A percentile compares a stretch with the other conserved stretches of the same genome.
phyloP scores from a whole-genome alignment of 805 yeast species.

The Ogataea nonfermentans region DNA sequence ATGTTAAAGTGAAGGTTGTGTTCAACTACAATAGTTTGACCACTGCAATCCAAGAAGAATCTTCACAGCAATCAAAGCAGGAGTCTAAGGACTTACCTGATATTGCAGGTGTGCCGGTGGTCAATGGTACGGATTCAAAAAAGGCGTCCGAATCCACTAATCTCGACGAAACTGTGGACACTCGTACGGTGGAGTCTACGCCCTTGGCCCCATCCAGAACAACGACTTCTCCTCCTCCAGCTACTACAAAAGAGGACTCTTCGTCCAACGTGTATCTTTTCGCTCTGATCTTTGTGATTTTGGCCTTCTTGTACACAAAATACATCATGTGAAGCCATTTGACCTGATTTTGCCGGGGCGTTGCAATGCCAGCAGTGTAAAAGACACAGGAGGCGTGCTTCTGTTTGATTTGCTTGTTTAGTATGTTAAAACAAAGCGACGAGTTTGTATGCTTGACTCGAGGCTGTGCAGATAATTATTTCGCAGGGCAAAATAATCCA shows the following conservation, averaged over 20 bases:
- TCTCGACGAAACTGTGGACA: background rate
- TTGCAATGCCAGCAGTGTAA: background rate
- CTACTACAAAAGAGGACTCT: constrained; percentile 5
- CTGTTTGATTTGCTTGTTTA: constrained; percentile 5
- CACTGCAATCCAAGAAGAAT: constrained; percentile 33
- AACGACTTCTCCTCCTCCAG: constrained; percentile 5
- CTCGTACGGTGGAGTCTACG: constrained; percentile 2
- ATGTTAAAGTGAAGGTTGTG: constrained; percentile 33
- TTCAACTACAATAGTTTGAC: constrained; percentile 31
- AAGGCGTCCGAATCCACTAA: constrained; percentile 3
- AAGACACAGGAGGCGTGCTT: background rate
- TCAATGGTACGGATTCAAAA: constrained; percentile 9
- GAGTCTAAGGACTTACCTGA: constrained; percentile 19
- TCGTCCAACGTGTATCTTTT: constrained; percentile 18
- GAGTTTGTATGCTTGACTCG: constrained; percentile 2
- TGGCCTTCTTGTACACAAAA: constrained; percentile 24
- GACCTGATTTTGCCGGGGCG: constrained; percentile 2
- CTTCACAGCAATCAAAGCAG: constrained; percentile 21
- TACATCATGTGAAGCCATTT: constrained; percentile 10
- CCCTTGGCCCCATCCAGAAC: constrained; percentile 13
- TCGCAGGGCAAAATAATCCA: constrained; percentile 3
- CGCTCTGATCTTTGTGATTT: constrained; percentile 20
- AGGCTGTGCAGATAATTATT: constrained; percentile 10
- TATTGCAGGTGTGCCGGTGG: constrained; percentile 15
- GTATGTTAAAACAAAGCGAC: constrained; percentile 3